These are phyloP conservation scores for Candida pseudoglaebosa DNA, from an alignment of 805 yeast species.

Conservation along the genomic window DNA sequence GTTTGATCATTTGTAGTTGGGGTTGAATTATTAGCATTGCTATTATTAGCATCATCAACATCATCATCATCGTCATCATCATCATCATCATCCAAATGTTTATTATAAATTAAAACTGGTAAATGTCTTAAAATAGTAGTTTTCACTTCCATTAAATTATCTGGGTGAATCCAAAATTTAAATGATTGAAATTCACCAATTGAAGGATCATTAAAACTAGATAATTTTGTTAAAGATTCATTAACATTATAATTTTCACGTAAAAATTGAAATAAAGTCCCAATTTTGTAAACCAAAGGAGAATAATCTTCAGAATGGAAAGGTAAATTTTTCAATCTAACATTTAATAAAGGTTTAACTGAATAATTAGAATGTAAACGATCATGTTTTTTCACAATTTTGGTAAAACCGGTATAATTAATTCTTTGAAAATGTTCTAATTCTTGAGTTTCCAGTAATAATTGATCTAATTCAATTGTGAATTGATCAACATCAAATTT, in stretches of 20 bases:
- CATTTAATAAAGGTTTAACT: slow-evolving; percentile 86
- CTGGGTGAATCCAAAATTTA: slow-evolving; percentile 97
- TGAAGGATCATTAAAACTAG: slow-evolving; percentile 42
- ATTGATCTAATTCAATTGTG: slow-evolving; percentile 67
- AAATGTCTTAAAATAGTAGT: slow-evolving; percentile 90
- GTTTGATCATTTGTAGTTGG: slow-evolving; percentile 49
- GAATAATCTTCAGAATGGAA: slow-evolving; percentile 94
- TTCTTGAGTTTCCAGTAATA: slow-evolving; percentile 72
- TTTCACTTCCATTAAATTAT: slow-evolving; percentile 88
- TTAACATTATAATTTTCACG: slow-evolving; percentile 64
- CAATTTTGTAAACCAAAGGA: slow-evolving; percentile 79
- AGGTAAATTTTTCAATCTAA: slow-evolving; percentile 81
- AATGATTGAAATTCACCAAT: slow-evolving; percentile 53
- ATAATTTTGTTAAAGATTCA: slow-evolving; percentile 45
- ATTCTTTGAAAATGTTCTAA: slow-evolving; percentile 86
- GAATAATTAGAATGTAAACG: slow-evolving; percentile 81
- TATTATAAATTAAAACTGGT: slow-evolving; percentile 77
- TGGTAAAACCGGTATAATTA: slow-evolving; percentile 91
- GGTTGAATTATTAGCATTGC: slow-evolving; percentile 14
- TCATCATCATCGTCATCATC: slow-evolving; percentile 46
- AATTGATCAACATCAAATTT: slow-evolving; percentile 57
- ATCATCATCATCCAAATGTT: slow-evolving; percentile 29
- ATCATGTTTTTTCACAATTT: slow-evolving; percentile 95
- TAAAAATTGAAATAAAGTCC: slow-evolving; percentile 74
- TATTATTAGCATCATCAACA: slow-evolving; percentile 50